Evolutionary conservation across 768 basidiomycete genomes (phyloP).

Genomic region (Crucibulum laeve): DNA sequence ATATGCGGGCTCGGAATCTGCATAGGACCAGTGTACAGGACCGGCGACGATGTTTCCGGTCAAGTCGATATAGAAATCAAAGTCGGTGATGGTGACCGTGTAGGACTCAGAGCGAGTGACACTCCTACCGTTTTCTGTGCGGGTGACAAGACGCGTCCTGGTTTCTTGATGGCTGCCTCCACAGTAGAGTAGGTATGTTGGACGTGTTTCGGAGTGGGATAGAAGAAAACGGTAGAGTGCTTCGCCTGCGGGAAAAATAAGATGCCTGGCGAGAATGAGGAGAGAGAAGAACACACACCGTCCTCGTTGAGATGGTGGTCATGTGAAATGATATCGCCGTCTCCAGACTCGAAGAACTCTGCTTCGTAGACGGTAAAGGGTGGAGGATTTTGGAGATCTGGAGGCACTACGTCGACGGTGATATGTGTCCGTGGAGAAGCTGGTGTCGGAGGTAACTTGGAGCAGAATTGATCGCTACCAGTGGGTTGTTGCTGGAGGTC

Average conservation of each 20-base stretch:
- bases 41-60: conserved; percentile 32
- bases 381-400: conserved; percentile 34
- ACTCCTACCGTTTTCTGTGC: conserved; percentile 15
- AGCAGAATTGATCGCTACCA: no score
- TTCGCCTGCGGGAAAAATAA: conserved; percentile 26
- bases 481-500: no score
- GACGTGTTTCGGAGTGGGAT: conserved; percentile 43
- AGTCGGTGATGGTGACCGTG: conserved; percentile 52
- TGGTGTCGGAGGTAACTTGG: no score
- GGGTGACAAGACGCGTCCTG: conserved; percentile 34
- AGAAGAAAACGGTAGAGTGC: conserved; percentile 74
- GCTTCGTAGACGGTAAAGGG: conserved; percentile 61
- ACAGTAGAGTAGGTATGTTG: conserved; percentile 41
- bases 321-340: conserved; percentile 61
- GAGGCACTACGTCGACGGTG: not conserved
- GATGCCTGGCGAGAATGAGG: conserved; percentile 3
- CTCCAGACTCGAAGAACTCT: conserved; percentile 43
- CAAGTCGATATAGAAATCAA: conserved; percentile 57
- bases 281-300: conserved; percentile 26
- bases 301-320: conserved; percentile 67
- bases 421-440: not conserved
- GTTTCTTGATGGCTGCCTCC: conserved; percentile 56
- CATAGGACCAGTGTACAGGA: conserved; percentile 48
- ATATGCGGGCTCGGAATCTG: conserved; percentile 54
- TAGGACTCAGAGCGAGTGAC: conserved; percentile 37